A percentile compares a stretch with the other conserved stretches of the same genome.
These are phyloP conservation scores for Pyrenula massariospora DNA, from an alignment of 495 filamentous ascomycete species.

Conservation along the genomic window DNA sequence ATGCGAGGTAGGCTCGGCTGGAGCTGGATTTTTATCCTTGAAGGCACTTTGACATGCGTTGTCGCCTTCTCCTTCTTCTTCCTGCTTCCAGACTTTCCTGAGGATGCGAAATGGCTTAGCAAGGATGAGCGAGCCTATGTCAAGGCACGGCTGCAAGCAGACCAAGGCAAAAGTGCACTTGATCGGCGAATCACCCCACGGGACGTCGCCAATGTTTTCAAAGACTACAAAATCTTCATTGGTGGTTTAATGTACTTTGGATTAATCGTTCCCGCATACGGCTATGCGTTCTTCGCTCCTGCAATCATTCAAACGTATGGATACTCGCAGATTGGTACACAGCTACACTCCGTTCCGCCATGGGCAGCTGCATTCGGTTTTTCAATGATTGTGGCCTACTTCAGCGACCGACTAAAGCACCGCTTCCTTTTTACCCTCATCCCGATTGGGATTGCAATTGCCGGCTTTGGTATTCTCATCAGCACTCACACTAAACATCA, in stretches of 20 bases:
- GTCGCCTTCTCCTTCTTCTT: constrained; percentile 70
- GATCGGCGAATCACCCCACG: constrained; percentile 49
- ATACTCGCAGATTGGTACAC: constrained; percentile 50
- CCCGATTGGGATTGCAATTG: constrained; percentile 51
- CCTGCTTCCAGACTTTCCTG: constrained; percentile 65
- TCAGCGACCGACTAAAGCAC: constrained; percentile 57
- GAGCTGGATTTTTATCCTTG: constrained; percentile 70
- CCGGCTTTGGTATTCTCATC: constrained; percentile 63
- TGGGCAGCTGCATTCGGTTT: constrained; percentile 72
- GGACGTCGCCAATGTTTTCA: constrained; percentile 64
- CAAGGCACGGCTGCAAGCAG: constrained; percentile 57
- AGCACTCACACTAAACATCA: constrained; percentile 43
- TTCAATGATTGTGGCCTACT: constrained; percentile 57
- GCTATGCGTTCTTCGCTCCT: constrained; percentile 67
- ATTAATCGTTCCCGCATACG: constrained; percentile 78
- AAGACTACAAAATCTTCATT: constrained; percentile 59
- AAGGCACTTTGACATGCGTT: constrained; percentile 63
- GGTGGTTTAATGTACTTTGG: constrained; percentile 80
- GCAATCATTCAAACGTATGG: constrained; percentile 58
- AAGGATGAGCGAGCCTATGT: constrained; percentile 69
- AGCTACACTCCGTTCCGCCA: constrained; percentile 73
- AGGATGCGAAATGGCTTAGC: constrained; percentile 46
- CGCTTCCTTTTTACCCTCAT: constrained; percentile 64
- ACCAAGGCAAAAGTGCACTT: constrained; percentile 64
- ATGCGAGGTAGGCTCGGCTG: constrained; percentile 65